Evolutionary conservation across 768 basidiomycete species (phyloP), one percentile per base, ranked within the genome.

Genomic region (Podaxis mareebaensis): DNA sequence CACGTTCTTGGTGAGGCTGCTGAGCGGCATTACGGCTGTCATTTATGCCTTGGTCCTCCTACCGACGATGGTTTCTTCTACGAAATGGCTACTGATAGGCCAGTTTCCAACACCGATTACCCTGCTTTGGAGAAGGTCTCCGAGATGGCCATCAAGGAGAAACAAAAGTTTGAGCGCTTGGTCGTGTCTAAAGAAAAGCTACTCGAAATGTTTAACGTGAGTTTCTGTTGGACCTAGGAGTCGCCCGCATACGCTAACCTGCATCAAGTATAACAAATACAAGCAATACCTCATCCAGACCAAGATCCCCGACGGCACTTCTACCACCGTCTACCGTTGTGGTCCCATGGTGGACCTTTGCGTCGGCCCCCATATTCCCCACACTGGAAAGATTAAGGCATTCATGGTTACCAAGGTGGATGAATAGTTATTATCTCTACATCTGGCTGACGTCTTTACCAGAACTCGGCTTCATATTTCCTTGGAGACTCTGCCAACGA

Each of bases 41-140:
- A 97, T 79, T 83, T 99, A 13, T 97, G 96, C 71, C 88, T 97
- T 65, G 97, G 97, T 3, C 97, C 97, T 15, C 97, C 97, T 24
- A 95, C 95, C 2, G 94, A 96, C 30, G 95, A 98, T 6, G 97
- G 97, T 22, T 99, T 99, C 85, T 99, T 97, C 82, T 99, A 99
- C 74, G 97, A 99, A 74, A 99, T 99, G 97, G 88, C 87, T 15
- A 94, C 95, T 67, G 90, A 94, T 64, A 80, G 91, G 90, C 85
- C 89, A 15, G 89, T 99, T 52, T 82, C 86, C 51, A 87, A 86
- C 58, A 74, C 86, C 20, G 97, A 99, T 73, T 98, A 95, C 75
- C 89, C 93, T 28, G 79, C 85, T 4, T 84, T 99, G 22, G 97
- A 99, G 71, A 94, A 95, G 68, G 72, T 98, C 10, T 85, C 90